phyloP scores from a whole-genome alignment of 1,284 basidiomycete genomes.

The Irpex sp. region DNA sequence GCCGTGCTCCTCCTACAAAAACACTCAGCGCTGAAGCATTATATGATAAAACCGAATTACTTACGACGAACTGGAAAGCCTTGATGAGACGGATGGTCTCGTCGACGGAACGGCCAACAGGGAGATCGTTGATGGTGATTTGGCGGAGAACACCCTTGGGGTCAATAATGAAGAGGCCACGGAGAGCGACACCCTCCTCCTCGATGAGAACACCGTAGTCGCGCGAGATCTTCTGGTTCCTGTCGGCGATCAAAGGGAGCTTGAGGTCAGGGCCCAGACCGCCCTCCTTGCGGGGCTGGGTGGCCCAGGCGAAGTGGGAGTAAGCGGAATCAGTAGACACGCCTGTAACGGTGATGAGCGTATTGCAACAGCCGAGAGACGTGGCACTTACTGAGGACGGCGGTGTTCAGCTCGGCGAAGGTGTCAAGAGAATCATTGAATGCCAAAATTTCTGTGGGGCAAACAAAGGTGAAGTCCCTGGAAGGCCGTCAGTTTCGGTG shows the following conservation, averaged over 20 bases:
- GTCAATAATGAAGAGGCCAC: conserved; percentile 88
- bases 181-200: conserved; percentile 81
- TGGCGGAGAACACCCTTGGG: conserved; percentile 81
- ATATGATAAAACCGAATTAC: conserved; percentile 20
- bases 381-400: conserved; percentile 62
- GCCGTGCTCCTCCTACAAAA: conserved; percentile 71
- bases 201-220: conserved; percentile 86
- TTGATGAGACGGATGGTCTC: conserved; percentile 87
- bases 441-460: conserved; percentile 90
- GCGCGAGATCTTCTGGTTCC: conserved; percentile 62
- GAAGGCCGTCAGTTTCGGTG: conserved; percentile 2
- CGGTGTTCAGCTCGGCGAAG: conserved; percentile 72
- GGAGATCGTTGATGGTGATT: conserved; percentile 86
- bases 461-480: conserved; percentile 83
- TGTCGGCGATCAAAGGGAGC: conserved; percentile 75
- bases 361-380: neutral
- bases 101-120: conserved; percentile 87
- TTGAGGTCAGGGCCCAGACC: conserved; percentile 85
- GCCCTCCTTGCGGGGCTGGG: conserved; percentile 75
- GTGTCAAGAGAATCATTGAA: conserved; percentile 82
- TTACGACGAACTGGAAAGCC: conserved; percentile 85
- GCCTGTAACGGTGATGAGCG: conserved; percentile 32
- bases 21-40: neutral
- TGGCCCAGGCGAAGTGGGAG: conserved; percentile 86
- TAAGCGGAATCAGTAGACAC: conserved; percentile 87